A percentile compares a stretch with the other conserved stretches of the same genome.
Conservation (phyloP, 73 alveolate genomes). For the Loxodes magnus region DNA sequence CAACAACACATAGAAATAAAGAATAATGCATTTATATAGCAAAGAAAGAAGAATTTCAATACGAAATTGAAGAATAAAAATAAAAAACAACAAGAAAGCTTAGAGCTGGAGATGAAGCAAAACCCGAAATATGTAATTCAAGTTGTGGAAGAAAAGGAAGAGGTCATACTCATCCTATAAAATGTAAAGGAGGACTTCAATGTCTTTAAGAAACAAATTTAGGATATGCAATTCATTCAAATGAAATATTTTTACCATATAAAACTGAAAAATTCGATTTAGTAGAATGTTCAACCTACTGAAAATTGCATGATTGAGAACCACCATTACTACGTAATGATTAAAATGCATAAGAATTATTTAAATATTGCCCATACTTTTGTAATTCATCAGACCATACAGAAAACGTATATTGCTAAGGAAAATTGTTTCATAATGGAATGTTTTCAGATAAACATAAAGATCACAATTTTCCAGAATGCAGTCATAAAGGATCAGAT, state of each 20-base stretch:
- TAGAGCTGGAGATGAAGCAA: conserved; percentile 23
- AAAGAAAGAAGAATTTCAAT: conserved; percentile 3
- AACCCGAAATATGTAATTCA: conserved; percentile 26
- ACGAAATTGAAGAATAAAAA: conserved; percentile 5
- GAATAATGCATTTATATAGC: conserved; percentile 18
- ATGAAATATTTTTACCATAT: no score
- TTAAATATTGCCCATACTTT: neutral
- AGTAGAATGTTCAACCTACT: conserved; percentile 17
- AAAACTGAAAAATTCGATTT: conserved; percentile 10
- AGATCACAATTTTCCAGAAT: conserved; percentile 1
- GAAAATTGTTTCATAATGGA: neutral
- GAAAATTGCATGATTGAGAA: conserved; percentile 18
- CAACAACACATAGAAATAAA: conserved; percentile 29
- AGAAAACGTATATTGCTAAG: neutral
- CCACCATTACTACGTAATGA: conserved; percentile 17
- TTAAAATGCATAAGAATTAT: neutral
- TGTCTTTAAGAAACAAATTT: conserved; percentile 10
- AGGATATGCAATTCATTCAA: conserved; percentile 23
- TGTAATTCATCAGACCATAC: neutral
- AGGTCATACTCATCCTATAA: conserved; percentile 27
- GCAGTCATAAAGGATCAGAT: neutral
- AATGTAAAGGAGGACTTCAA: conserved; percentile 18
- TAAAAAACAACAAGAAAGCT: conserved; percentile 10
- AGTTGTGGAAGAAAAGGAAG: conserved; percentile 32
- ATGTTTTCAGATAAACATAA: neutral